These are phyloP conservation scores for Piper betle DNA, from an alignment of 164 flowering plant genomes.

Conservation along the genomic window DNA sequence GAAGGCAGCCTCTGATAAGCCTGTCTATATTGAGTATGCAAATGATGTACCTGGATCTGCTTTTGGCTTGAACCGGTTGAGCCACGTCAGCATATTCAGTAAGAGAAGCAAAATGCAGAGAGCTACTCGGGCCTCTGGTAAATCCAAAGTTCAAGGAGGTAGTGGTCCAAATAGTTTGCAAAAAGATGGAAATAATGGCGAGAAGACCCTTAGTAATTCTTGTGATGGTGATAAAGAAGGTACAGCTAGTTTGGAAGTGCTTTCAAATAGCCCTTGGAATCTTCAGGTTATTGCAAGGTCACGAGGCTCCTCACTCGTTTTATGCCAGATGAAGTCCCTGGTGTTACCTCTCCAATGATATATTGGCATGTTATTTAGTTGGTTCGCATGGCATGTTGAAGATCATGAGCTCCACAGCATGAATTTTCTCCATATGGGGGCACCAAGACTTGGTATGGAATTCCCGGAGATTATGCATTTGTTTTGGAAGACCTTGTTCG, in stretches of 20 bases:
- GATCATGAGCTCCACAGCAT: conserved; percentile 99
- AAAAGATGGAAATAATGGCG: background rate
- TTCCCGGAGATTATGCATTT: conserved; percentile 80
- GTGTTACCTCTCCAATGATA: conserved; percentile 98
- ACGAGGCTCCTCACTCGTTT: conserved; percentile 94
- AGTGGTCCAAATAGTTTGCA: background rate
- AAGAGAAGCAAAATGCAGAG: conserved; percentile 35
- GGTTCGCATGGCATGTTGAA: conserved; percentile 99
- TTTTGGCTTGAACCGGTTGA: conserved; percentile 76
- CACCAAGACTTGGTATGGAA: conserved; percentile 96
- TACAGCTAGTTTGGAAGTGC: conserved; percentile 93
- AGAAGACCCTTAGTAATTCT: background rate
- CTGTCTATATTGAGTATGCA: conserved; percentile 87
- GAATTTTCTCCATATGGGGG: conserved; percentile 87
- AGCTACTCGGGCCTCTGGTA: conserved; percentile 7
- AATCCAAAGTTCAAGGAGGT: background rate
- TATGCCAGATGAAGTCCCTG: conserved; percentile 98
- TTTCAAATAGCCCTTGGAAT: conserved; percentile 96
- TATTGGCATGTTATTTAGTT: conserved; percentile 95
- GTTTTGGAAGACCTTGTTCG: conserved; percentile 86
- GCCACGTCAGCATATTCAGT: conserved; percentile 29
- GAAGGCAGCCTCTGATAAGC: conserved; percentile 77
- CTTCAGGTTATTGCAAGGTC: conserved; percentile 89
- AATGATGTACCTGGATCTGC: conserved; percentile 97
- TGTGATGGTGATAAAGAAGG: conserved; percentile 42